Conservation (phyloP, 805 yeast genomes). For the Candida nonsorbophila region DNA sequence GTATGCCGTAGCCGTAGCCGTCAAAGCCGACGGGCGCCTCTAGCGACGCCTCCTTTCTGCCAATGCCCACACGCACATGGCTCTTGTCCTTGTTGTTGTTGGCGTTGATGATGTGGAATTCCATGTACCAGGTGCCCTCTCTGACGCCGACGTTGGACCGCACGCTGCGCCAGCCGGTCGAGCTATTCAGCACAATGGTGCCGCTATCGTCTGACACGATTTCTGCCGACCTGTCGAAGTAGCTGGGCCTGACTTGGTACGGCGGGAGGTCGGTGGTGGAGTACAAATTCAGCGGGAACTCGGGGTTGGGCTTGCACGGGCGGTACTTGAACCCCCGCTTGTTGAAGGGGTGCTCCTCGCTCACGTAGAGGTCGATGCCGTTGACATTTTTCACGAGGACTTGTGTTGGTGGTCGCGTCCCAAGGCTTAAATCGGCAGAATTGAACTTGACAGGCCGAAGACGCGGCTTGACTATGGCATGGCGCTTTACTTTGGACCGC, state of each 20-base stretch:
- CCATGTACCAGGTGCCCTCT: constrained; percentile 80
- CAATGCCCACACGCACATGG: constrained; percentile 81
- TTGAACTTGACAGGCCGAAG: constrained; percentile 7
- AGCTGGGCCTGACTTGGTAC: constrained; percentile 47
- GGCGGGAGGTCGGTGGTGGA: constrained; percentile 75
- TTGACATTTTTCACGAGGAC: constrained; percentile 17
- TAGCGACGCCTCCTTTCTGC: constrained; percentile 78
- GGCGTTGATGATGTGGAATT: constrained; percentile 53
- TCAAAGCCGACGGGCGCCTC: constrained; percentile 97
- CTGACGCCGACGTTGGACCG: constrained; percentile 70
- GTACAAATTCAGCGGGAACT: constrained; percentile 52
- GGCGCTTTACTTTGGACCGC: constrained; percentile 17
- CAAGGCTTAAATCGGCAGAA: constrained; percentile 2
- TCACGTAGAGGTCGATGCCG: constrained; percentile 32
- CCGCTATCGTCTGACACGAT: constrained; percentile 27
- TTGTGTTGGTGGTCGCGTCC: constrained; percentile 10
- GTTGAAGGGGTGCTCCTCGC: constrained; percentile 80
- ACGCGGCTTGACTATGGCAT: constrained; percentile 11
- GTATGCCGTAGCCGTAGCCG: constrained; percentile 86
- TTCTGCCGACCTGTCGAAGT: constrained; percentile 67
- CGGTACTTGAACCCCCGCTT: constrained; percentile 76
- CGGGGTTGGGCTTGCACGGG: constrained; percentile 70
- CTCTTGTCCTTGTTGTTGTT: constrained; percentile 16
- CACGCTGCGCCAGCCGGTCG: constrained; percentile 74
- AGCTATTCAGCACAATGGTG: constrained; percentile 44